phyloP scores from a whole-genome alignment of 805 yeast species.

The Barnettozyma wickerhamii region DNA sequence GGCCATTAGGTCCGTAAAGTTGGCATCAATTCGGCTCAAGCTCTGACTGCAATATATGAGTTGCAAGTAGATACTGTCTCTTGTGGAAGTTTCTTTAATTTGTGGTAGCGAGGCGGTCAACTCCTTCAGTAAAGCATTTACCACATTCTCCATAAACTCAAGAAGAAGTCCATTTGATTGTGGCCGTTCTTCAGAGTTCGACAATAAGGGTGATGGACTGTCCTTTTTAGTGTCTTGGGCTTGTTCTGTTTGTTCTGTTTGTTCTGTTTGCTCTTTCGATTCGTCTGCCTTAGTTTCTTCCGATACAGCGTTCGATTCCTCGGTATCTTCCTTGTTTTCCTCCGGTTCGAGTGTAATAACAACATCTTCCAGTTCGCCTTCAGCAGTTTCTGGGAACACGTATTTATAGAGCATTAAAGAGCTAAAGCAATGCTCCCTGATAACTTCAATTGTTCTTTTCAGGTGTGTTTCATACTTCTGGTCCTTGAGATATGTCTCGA shows the following conservation, averaged over 20 bases:
- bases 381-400: slow-evolving; percentile 46
- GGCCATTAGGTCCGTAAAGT: slow-evolving; percentile 56
- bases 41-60: slow-evolving; percentile 87
- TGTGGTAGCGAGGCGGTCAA: slow-evolving; percentile 28
- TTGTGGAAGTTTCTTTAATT: slow-evolving; percentile 36
- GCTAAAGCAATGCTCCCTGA: slow-evolving; percentile 78
- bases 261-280: not conserved
- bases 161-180: slow-evolving; percentile 29
- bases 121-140: slow-evolving; percentile 29
- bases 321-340: slow-evolving; percentile 20
- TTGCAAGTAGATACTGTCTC: slow-evolving; percentile 74
- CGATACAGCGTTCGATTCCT: not conserved
- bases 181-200: too few relatives aligned
- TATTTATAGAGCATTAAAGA: slow-evolving; percentile 64
- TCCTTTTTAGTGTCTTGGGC: slow-evolving; percentile 6
- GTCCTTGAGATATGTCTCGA: slow-evolving; percentile 50
- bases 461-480: slow-evolving; percentile 56
- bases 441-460: slow-evolving; percentile 76
- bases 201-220: too few relatives aligned
- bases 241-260: slow-evolving; percentile 3
- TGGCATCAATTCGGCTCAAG: slow-evolving; percentile 63
- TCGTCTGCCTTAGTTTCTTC: not conserved
- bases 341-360: slow-evolving; percentile 9
- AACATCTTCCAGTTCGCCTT: slow-evolving; percentile 18
- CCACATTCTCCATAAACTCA: slow-evolving; percentile 33